Evolutionary conservation across 129 eudicot species (phyloP), one percentile per base, ranked within the genome.

Genomic region (Escallonia rubra): DNA sequence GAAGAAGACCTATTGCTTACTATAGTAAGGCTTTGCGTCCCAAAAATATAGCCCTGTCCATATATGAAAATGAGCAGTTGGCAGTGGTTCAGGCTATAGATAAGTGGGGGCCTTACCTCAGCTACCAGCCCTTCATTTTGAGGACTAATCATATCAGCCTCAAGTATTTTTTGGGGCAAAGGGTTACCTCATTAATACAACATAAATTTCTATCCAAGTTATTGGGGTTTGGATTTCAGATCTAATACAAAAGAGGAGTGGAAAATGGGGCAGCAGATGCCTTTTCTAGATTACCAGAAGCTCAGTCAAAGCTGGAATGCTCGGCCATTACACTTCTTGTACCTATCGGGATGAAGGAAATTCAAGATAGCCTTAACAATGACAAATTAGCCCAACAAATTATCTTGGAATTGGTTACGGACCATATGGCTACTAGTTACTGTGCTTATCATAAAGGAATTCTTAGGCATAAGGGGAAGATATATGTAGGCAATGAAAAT

Each of bases 231-330:
- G 51, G 40, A 14, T 67, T 52, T 40, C 1, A 11, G 14, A 55
- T 56, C 13, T 3, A 41, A 42, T 67, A 67, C 41, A 67, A 16
- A 46, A 41, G 38, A 4, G 72, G 72, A 2, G 15, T 2, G 3
- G 72, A 54, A 14, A 67, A 67, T 12, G 12, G 6, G 2, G 72
- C 10, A 7, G 61, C 47, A 9, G 71, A 66, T 66, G 61, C 61
- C n/a, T 38, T 50, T 10, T 66, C 71, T 53, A 66, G 61, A 52
- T 41, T 66, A 10, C 15, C 6, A 6, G 51, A 44, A 9, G 12
- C n/a, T n/a, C n/a, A n/a, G n/a, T n/a, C n/a, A n/a, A n/a, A n/a
- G n/a, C n/a, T n/a, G n/a, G n/a, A n/a, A n/a, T n/a, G 34, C 34
- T 23, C 34, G 1, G 34, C 34, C 1, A 23, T 23, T 23, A 23